phyloP scores from a whole-genome alignment of 208 protist genomes.

The Endotrypanum monterogeii region DNA sequence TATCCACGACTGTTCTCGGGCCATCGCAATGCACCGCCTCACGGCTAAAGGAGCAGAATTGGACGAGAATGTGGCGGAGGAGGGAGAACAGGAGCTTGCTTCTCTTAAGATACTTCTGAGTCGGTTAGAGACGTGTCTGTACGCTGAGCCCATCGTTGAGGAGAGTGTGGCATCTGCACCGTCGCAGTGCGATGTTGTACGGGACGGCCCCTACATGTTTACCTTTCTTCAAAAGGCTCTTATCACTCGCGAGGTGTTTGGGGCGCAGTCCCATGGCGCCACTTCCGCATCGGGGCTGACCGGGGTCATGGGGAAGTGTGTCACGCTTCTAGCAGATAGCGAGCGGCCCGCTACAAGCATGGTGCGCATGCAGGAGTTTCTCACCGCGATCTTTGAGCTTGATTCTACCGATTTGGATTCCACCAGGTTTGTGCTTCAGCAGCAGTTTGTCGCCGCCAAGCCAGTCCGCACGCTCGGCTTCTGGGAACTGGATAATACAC shows the following conservation, averaged over 20 bases:
- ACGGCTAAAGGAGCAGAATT: conserved; percentile 26
- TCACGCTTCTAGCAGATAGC: conserved; percentile 64
- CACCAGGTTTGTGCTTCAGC: conserved; percentile 69
- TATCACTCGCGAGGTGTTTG: conserved; percentile 76
- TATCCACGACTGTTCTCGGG: conserved; percentile 80
- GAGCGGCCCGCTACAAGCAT: conserved; percentile 62
- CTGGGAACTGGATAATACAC: conserved; percentile 93
- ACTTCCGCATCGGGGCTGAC: conserved; percentile 40
- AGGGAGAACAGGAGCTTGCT: conserved; percentile 68
- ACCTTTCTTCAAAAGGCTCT: conserved; percentile 68
- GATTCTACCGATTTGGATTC: conserved; percentile 32
- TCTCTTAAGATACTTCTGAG: conserved; percentile 78
- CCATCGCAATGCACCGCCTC: conserved; percentile 61
- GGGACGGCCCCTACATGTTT: conserved; percentile 61
- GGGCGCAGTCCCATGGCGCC: conserved; percentile 32
- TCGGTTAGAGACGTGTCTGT: conserved; percentile 54
- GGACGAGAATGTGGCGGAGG: conserved; percentile 24
- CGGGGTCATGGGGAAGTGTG: conserved; percentile 61
- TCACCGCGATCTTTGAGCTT: conserved; percentile 58
- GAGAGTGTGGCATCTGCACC: neutral
- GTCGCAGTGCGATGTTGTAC: conserved; percentile 52
- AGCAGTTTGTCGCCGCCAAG: conserved; percentile 22
- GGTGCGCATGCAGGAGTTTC: conserved; percentile 75
- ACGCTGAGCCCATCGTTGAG: conserved; percentile 31
- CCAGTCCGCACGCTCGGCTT: conserved; percentile 73